These are phyloP conservation scores for Biscutella laevigata DNA, from an alignment of 441 rosid species.

Conservation along the genomic window DNA sequence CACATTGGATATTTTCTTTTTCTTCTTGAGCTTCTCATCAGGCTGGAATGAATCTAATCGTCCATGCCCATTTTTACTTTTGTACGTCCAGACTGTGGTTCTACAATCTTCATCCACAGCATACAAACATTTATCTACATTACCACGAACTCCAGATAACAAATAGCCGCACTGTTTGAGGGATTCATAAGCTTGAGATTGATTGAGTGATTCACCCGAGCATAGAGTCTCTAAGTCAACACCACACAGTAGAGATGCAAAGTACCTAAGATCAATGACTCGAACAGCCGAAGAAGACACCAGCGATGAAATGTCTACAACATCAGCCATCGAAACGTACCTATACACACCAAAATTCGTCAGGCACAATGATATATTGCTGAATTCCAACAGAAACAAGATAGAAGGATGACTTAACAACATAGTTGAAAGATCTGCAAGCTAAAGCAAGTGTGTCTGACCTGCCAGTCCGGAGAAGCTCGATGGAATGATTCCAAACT, in stretches of 20 bases:
- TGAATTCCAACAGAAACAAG: background rate
- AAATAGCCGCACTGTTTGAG: conserved; percentile 57
- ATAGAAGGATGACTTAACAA: background rate
- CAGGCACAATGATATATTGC: background rate
- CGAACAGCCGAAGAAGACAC: conserved; percentile 49
- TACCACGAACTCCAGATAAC: conserved; percentile 55
- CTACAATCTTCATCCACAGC: conserved; percentile 75
- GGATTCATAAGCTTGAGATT: conserved; percentile 32
- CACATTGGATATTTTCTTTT: conserved; percentile 49
- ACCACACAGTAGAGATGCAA: conserved; percentile 59
- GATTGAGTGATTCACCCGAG: conserved; percentile 24
- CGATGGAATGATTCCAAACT: conserved; percentile 60
- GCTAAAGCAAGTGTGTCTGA: too few species aligned
- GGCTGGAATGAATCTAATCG: conserved; percentile 66
- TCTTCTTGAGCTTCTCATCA: conserved; percentile 69
- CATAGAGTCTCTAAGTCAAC: conserved; percentile 42
- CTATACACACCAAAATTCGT: conserved; percentile 25
- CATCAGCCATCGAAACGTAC: conserved; percentile 72
- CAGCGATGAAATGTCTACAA: conserved; percentile 61
- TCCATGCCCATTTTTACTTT: conserved; percentile 44
- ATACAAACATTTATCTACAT: conserved; percentile 49
- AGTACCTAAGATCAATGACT: conserved; percentile 71
- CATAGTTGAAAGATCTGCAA: too few species aligned
- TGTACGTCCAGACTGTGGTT: conserved; percentile 74
- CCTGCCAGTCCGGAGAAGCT: conserved; percentile 61